Base-by-base conservation (phyloP, 495 filamentous ascomycete genomes). In the Lindgomyces ingoldianus region DNA sequence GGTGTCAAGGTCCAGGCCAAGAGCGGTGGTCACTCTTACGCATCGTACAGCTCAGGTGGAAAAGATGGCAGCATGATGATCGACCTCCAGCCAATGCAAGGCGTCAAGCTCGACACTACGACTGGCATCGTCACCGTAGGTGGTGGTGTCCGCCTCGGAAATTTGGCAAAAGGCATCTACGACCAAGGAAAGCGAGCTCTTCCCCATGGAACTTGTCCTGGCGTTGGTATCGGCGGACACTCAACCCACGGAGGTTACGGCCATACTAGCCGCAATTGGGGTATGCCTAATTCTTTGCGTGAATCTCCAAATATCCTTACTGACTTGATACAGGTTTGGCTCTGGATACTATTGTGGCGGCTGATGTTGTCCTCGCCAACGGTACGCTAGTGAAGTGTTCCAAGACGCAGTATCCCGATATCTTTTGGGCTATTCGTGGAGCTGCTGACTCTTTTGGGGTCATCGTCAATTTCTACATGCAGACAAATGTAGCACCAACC, bases 11-110 rank as follows among this genome's bases (percentile, higher is more conserved):
- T 91, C n/a, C 88, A 91, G 67, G 79, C 89, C 9, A 84, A 81
- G 67, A 84, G 83, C 41, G 90, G 90, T 14, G 90, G 90, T 0
- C 90, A 92, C 70, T 89, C 86, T 14, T 91, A 88, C 75, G 85
- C 79, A 1, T 85, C 83, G 3, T 82, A 82, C 67, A 74, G 74
- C 74, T 70, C 46, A 57, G 82, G 84, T 24, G 81, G 83, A 14
- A 69, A 75, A 12, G 74, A 84, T 69, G 84, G 85, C 14, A 80
- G 77, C 24, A 74, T 88, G 30, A 47, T 84, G 69, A 78, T 89
- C 62, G 81, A 86, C 60, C 72, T 89, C 64, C 66, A 81, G 60
- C 79, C 81, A 14, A 75, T 87, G 60, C 66, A 78, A 16, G 54
- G 47, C 1, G 58, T 88, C 63, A 68, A 46, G 4, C 72, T 86